Evolutionary conservation across 148 eudicot species (phyloP), one percentile per base, ranked within the genome.

Genomic region (Fagopyrum esculentum): DNA sequence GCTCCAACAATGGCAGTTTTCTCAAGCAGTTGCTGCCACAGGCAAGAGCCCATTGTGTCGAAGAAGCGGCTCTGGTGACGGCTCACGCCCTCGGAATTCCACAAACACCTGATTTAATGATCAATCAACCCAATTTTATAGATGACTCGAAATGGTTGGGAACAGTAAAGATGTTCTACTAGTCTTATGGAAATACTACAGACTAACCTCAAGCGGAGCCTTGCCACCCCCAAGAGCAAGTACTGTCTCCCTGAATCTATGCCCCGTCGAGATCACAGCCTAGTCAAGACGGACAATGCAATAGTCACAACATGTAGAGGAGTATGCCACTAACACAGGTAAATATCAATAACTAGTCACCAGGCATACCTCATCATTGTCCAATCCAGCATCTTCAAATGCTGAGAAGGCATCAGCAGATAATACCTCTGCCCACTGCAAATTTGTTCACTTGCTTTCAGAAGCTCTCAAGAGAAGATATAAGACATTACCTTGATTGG

Each of bases 341-440:
- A 49, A 49, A 9, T 49, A 49, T 8, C 1, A 49, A 10, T 49
- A 35, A 35, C 40, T 35, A 35, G 40, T 35, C 1, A 35, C 40
- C 0, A 40, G 19, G 44, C 48, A 57, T 89, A 95, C 99, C 99
- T 92, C 79, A 17, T 89, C 91, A 74, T 92, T 79, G 75, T 90
- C 78, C 83, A 95, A 74, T 72, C 99, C 99, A 80, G 79, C 94
- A 82, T 92, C 99, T 85, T 95, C 99, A 84, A 95, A 95, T 22
- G 99, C 97, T 9, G 99, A 92, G 83, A 95, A 95, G 72, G 99
- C 97, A 88, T 95, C 99, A 26, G 99, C 99, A 68, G 99, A 95
- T 79, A 95, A 86, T 45, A 95, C 99, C 86, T 95, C 99, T 71
- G 99, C 99, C 99, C 99, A 95, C 99, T 95, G 91, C 85, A 89